Conservation (phyloP, 108 stramenopile species). For the Skeletonema menzelii region DNA sequence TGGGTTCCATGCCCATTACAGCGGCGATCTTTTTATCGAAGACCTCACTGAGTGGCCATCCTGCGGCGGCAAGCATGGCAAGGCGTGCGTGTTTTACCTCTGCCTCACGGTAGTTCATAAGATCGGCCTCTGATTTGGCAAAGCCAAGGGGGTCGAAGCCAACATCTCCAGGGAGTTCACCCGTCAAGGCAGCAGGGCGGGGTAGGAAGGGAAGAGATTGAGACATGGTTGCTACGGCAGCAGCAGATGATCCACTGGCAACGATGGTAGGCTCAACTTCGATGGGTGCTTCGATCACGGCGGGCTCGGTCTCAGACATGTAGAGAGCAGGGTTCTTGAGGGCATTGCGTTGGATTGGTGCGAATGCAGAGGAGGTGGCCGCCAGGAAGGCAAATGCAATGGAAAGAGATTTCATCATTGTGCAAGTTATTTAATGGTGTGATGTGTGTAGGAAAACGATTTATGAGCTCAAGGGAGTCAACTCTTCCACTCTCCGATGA, state of each 20-base stretch:
- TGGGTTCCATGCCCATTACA: conserved; percentile 47
- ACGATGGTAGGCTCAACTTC: conserved; percentile 10
- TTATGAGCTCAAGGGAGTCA: too few species aligned
- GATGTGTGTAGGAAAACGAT: background rate
- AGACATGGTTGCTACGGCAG: conserved; percentile 49
- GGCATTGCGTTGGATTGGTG: conserved; percentile 27
- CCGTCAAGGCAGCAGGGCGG: conserved; percentile 66
- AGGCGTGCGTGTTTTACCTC: conserved; percentile 92
- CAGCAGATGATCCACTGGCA: background rate
- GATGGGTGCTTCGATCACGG: background rate
- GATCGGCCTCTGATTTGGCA: conserved; percentile 55
- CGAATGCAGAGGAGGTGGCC: conserved; percentile 59
- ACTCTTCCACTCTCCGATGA: too few species aligned
- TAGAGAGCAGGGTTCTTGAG: background rate
- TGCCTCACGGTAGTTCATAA: conserved; percentile 71
- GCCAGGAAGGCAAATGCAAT: conserved; percentile 53
- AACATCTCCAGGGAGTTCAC: conserved; percentile 82
- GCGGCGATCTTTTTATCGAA: conserved; percentile 77
- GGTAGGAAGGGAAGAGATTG: conserved; percentile 75
- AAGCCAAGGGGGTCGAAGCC: conserved; percentile 93
- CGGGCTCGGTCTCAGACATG: conserved; percentile 3
- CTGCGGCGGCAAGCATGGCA: conserved; percentile 90
- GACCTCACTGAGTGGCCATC: conserved; percentile 87
- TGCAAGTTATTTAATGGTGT: background rate
- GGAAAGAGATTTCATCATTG: conserved; percentile 62